Conservation (phyloP, 192 early-diverging fungal genomes). For the Dissophora globulifera region DNA sequence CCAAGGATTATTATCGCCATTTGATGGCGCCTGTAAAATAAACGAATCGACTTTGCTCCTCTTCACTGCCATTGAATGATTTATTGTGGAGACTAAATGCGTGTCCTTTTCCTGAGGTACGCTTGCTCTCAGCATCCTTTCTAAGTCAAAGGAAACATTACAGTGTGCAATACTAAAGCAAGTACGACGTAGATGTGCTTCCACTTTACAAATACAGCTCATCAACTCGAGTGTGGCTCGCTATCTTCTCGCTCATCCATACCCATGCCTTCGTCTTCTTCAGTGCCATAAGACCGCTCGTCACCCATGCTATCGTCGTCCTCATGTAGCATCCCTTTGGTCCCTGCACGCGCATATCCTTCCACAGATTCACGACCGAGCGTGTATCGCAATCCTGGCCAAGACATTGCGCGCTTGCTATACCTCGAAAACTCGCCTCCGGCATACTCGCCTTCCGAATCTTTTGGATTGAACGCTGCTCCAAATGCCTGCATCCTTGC, state of each 20-base stretch:
- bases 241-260: constrained; percentile 18
- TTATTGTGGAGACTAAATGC: no score
- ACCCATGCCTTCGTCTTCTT: constrained; percentile 18
- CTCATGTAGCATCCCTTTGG: neutral
- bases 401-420: constrained; percentile 19
- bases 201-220: no score
- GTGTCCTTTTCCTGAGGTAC: no score
- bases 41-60: neutral
- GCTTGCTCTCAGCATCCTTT: no score
- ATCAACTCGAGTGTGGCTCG: neutral
- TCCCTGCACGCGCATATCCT: constrained; percentile 8
- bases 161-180: no score
- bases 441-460: neutral
- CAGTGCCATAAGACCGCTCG: no score
- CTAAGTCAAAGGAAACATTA: no score
- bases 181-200: no score
- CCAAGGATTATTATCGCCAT: neutral
- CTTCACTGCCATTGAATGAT: neutral
- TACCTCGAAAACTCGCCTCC: constrained; percentile 3
- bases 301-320: constrained; percentile 20
- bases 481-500: constrained; percentile 40
- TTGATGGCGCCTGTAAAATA: neutral
- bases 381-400: constrained; percentile 35
- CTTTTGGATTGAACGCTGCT: neutral
- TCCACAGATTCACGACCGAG: constrained; percentile 32